Base-by-base conservation (phyloP, 352 stramenopile genomes). In the Globisporangium spinosum region DNA sequence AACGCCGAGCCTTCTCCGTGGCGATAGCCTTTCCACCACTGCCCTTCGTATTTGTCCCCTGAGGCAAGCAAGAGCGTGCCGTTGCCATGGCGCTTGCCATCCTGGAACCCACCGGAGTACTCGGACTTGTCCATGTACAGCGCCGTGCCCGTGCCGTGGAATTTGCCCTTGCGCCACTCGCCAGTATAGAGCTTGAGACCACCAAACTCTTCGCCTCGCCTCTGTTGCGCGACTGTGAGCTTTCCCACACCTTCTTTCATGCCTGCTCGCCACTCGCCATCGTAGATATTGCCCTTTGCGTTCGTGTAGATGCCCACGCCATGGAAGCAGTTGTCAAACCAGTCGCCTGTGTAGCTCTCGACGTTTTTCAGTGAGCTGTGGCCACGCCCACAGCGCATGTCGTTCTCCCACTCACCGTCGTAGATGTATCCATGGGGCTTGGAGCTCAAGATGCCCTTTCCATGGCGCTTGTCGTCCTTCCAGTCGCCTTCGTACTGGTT, bases 51-150 rank as follows among this genome's bases (percentile, higher is more conserved):
- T 8, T 67, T 70, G 51, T 93, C 82, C 3, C 78, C 79, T 0
- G 69, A 76, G 1, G 70, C 67, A 13, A 77, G 62, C 20, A 82
- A 54, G 22, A 89, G 76, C 6, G 85, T 57, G 2, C 92, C 89
- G 58, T 81, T 80, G 20, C 89, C 91, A 45, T 97, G 87, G 20
- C 88, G 77, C 68, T 87, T 78, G 45, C 87, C 88, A 55, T 90
- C 74, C 3, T 85, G 68, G 38, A 89, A 98, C 1, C 66, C 67
- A 0, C 96, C 96, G 6, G 89, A 93, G 67, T 98, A 98, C 35
- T 98, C 75, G 58, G 91, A 89, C 25, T 89, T 92, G 70, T 98
- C 89, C 47, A 73, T 65, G 55, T 96, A 97, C 43, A 90, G 70
- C 7, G 90, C 88, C 0, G 83, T 97, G 6, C 96, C 96, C 1